These are phyloP conservation scores for Arthrobotrys sphaeroides DNA, from an alignment of 2,329 filamentous ascomycete species.

Conservation along the genomic window DNA sequence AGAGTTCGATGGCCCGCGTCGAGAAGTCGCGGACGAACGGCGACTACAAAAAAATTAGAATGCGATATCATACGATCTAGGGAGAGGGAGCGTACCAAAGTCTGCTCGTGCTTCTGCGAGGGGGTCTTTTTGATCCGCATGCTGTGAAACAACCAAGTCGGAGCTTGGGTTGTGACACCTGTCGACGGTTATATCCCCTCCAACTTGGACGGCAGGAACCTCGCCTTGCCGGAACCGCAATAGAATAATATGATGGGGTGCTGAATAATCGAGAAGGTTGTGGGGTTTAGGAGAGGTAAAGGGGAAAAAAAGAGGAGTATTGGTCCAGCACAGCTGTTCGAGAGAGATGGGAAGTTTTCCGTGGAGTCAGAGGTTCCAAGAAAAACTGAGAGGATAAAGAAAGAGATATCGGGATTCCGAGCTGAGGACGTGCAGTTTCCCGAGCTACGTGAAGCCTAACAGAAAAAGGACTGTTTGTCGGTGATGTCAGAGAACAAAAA, in stretches of 20 bases:
- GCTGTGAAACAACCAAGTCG: constrained; percentile 54
- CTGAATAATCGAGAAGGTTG: neutral
- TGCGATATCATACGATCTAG: too few species aligned
- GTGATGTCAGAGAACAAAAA: constrained; percentile 10
- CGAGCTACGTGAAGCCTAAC: constrained; percentile 24
- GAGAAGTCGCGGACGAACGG: constrained; percentile 87
- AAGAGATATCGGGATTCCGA: constrained; percentile 25
- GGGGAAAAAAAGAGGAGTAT: constrained; percentile 42
- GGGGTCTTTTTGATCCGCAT: constrained; percentile 68
- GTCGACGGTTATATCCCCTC: constrained; percentile 40
- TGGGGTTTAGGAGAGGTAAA: neutral
- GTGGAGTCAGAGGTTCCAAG: constrained; percentile 19
- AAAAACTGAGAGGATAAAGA: neutral
- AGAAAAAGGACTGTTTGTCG: too few species aligned
- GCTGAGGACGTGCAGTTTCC: constrained; percentile 41
- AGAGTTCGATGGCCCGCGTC: constrained; percentile 67
- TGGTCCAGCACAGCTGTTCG: constrained; percentile 36
- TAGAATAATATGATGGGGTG: constrained; percentile 53
- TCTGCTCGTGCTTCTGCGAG: constrained; percentile 67
- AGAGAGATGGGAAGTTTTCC: neutral
- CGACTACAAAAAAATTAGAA: constrained; percentile 68
- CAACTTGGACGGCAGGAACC: constrained; percentile 44
- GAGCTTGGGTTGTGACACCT: constrained; percentile 52
- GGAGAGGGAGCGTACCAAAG: constrained; percentile 62
- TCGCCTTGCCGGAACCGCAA: constrained; percentile 27